These are phyloP conservation scores for Colletotrichum zoysiae DNA, from an alignment of 2,329 filamentous ascomycete species.

Conservation along the genomic window DNA sequence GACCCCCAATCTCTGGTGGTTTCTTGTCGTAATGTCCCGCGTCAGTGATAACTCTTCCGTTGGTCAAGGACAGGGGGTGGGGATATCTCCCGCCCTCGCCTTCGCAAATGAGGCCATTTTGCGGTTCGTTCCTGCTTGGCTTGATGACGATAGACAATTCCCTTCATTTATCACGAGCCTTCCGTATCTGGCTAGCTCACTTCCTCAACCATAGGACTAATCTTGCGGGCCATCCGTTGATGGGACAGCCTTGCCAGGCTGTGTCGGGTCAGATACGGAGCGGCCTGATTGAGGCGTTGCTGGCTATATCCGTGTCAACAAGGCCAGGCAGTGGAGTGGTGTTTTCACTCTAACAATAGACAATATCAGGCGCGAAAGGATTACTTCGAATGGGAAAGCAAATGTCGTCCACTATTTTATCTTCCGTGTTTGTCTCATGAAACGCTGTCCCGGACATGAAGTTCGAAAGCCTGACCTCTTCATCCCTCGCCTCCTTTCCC, in stretches of 20 bases:
- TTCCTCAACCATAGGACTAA: background rate
- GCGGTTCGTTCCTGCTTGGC: conserved; percentile 7
- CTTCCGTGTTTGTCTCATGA: background rate
- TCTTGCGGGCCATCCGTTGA: background rate
- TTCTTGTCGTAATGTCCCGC: background rate
- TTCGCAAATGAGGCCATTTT: conserved; percentile 13
- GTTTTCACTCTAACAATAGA: background rate
- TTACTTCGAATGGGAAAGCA: background rate
- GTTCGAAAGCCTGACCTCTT: background rate
- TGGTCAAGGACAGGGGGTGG: background rate
- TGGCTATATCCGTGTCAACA: background rate
- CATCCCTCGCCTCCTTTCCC: background rate
- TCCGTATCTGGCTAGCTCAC: background rate
- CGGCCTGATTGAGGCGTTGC: background rate
- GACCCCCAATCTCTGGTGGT: background rate
- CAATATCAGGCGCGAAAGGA: background rate
- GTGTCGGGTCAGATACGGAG: conserved; percentile 1
- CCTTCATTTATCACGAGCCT: conserved; percentile 12
- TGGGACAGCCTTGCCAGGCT: background rate
- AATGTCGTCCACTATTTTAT: background rate
- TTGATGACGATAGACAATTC: conserved; percentile 16
- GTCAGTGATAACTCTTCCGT: background rate
- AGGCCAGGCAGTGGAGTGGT: background rate
- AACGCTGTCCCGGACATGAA: background rate
- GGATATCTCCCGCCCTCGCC: background rate